Base-by-base conservation (phyloP, 192 early-diverging fungal genomes). In the Umbelopsis ramanniana region DNA sequence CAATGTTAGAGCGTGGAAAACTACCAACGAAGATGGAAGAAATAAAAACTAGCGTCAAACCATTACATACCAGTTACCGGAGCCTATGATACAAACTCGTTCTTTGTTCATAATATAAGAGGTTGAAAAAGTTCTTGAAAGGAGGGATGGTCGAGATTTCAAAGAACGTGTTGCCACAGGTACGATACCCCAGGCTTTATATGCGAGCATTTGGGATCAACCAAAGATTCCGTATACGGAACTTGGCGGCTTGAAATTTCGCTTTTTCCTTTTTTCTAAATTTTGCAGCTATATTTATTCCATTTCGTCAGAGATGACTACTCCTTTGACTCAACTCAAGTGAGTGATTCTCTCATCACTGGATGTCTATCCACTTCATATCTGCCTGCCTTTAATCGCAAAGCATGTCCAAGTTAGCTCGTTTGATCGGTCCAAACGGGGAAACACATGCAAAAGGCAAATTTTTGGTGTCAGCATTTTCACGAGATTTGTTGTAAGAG, bases 11-110 rank as follows among this genome's bases (percentile, higher is more conserved):
- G 15, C 38, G 17, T 21, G 19, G 48, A 71, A 23, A 17, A 52
- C 11, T n/a, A 14, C 43, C 19, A n/a, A 4, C 6, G 35, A 46
- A 21, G 15, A 53, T 38, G 7, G 21, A 22, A n/a, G n/a, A n/a
- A n/a, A n/a, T n/a, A n/a, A n/a, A n/a, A 52, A 46, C 0, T 29
- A 29, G 29, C 29, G 29, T 17, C 7, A 60, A 75, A 35, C 35
- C 26, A 19, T 6, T 6, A 50, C 80, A 78, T 89, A 94, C 95
- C 94, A 97, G 84, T 97, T 98, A 75, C 96, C 96, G 2, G 93
- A 95, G 38, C 96, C 96, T 67, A 98, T 93, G 60, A 98, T 84
- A 77, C 89, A 91, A 33, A 96, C 95, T 75, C 90, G 90, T 84
- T 97, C 94, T 71, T 74, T 74, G 14, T 21, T 24, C 70, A 78